phyloP scores from a whole-genome alignment of 257 asterid species.

The Penstemon davidsonii region DNA sequence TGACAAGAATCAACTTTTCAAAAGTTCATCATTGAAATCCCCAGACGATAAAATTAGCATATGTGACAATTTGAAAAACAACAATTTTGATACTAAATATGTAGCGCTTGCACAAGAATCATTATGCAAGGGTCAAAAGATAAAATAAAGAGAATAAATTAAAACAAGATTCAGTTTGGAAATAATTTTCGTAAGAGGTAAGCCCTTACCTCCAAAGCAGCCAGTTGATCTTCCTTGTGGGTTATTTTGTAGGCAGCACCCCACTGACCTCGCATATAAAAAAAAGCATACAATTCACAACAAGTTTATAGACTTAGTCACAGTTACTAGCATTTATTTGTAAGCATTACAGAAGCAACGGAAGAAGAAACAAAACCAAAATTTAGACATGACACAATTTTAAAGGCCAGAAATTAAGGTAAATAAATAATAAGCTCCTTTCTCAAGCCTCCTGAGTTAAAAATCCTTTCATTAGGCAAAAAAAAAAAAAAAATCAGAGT shows the following conservation, averaged over 20 bases:
- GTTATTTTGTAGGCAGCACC: constrained; percentile 89
- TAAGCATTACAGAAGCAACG: not conserved
- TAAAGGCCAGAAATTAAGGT: not conserved
- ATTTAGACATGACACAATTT: not conserved
- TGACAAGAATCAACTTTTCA: not conserved
- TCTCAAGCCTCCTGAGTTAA: not conserved
- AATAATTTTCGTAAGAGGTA: not conserved
- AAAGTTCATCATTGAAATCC: not conserved
- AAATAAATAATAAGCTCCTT: not conserved
- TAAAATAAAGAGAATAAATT: not conserved
- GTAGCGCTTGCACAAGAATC: not conserved
- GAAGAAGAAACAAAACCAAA: not conserved
- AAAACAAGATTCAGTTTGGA: not conserved
- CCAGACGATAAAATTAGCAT: not conserved
- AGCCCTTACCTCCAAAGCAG: constrained; percentile 67
- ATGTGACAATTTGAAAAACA: not conserved
- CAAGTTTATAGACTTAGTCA: not conserved
- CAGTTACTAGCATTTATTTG: constrained; percentile 2
- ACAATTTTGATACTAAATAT: not conserved
- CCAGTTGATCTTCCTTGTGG: constrained; percentile 63
- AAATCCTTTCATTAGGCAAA: not conserved
- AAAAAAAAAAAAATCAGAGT: not conserved
- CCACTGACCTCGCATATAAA: constrained; percentile 55
- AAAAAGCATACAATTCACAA: not conserved
- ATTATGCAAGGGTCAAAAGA: not conserved